Conservation (phyloP, 768 basidiomycete genomes). For the Lactarius evosmus region DNA sequence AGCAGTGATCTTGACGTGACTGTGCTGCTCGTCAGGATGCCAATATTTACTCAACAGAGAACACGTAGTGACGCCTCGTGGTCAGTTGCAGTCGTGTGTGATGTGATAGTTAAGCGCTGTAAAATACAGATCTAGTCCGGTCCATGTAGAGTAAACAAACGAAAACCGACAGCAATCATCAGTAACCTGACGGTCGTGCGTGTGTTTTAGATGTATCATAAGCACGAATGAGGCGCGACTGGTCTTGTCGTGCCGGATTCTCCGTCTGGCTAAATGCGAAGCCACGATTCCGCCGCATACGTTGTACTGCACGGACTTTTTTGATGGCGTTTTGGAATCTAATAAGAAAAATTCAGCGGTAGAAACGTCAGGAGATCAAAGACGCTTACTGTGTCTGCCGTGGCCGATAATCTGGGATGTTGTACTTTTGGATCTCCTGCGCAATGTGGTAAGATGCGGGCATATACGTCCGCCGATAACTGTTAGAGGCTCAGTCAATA, state of each 20-base stretch:
- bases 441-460: conserved; percentile 97
- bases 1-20: neutral
- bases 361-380: conserved; percentile 17
- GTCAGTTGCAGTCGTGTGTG: conserved; percentile 5
- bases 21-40: neutral
- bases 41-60: neutral
- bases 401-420: conserved; percentile 93
- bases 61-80: neutral
- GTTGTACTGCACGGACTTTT: conserved; percentile 97
- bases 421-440: conserved; percentile 99
- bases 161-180: conserved; percentile 3
- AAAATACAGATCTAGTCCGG: conserved; percentile 20
- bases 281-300: conserved; percentile 93
- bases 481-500: conserved; percentile 34
- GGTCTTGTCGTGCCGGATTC: conserved; percentile 79
- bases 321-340: conserved; percentile 99
- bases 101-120: conserved; percentile 21
- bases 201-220: conserved; percentile 82
- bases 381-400: conserved; percentile 88
- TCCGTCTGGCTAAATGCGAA: conserved; percentile 99
- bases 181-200: conserved; percentile 71
- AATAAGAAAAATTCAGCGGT: conserved; percentile 17
- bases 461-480: conserved; percentile 86
- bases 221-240: conserved; percentile 77
- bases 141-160: conserved; percentile 1